Evolutionary conservation across 768 basidiomycete genomes (phyloP).

Genomic region (Termitomyces sp.): DNA sequence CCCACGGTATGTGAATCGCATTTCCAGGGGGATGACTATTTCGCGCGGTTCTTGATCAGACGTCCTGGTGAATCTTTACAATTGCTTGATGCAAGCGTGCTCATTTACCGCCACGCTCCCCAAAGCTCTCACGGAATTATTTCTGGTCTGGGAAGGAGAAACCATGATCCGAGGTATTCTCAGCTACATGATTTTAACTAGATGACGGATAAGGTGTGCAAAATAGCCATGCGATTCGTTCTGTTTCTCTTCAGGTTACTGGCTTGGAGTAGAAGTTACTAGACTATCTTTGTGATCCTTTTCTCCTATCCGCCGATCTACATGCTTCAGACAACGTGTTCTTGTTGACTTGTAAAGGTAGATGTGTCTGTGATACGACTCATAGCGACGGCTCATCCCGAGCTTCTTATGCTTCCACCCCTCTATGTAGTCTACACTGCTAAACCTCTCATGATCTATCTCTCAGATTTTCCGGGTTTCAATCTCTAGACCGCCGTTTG

Average conservation of each 20-base stretch:
- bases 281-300: background rate
- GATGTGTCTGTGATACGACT: background rate
- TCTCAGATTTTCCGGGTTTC: background rate
- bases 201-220: background rate
- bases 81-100: background rate
- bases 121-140: background rate
- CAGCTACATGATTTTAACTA: background rate
- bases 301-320: background rate
- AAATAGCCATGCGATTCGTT: background rate
- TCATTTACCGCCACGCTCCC: background rate
- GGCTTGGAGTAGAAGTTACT: background rate
- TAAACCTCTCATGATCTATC: background rate
- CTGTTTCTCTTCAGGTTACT: background rate
- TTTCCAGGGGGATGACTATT: background rate
- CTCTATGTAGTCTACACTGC: background rate
- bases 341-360: background rate
- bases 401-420: background rate
- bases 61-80: background rate
- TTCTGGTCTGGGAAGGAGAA: background rate
- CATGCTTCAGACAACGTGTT: background rate
- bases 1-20: background rate
- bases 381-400: background rate
- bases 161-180: background rate
- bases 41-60: background rate
- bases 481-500: background rate